A percentile compares a stretch with the other conserved stretches of the same genome.
Evolutionary conservation across 2,329 filamentous ascomycete species (phyloP).

Genomic region (Colletotrichum filicis): DNA sequence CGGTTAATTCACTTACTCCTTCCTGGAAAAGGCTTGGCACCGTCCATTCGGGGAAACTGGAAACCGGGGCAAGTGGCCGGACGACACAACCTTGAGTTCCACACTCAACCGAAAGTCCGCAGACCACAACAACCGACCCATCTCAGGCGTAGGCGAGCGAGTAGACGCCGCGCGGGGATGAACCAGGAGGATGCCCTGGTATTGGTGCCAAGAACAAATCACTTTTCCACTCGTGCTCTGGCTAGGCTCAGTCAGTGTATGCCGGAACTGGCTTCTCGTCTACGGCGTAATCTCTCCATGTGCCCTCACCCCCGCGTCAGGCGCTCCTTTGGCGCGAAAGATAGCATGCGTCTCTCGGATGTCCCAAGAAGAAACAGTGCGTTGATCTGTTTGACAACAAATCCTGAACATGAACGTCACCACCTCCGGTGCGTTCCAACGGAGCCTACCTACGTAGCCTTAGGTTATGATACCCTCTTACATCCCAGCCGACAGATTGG

Average conservation of each 20-base stretch:
- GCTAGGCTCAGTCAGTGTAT: slow-evolving; percentile 8
- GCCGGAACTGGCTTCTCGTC: not conserved
- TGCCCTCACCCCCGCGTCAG: slow-evolving; percentile 12
- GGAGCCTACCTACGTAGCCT: not conserved
- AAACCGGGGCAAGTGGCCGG: slow-evolving; percentile 26
- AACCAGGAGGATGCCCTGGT: slow-evolving; percentile 20
- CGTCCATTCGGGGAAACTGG: slow-evolving; percentile 19
- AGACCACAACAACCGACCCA: slow-evolving; percentile 25
- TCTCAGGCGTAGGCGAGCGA: slow-evolving; percentile 10
- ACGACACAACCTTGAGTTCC: slow-evolving; percentile 14
- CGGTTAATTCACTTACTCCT: slow-evolving; percentile 19
- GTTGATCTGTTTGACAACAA: slow-evolving; percentile 5
- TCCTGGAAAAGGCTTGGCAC: slow-evolving; percentile 30
- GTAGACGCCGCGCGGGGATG: slow-evolving; percentile 6
- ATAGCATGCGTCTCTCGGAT: slow-evolving; percentile 1
- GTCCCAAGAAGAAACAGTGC: slow-evolving; percentile 1
- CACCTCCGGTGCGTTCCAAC: not conserved
- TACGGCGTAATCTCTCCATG: not conserved
- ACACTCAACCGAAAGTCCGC: slow-evolving; percentile 9
- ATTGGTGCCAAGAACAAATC: slow-evolving; percentile 31
- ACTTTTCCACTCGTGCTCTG: not conserved
- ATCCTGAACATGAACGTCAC: not conserved
- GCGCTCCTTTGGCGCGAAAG: slow-evolving; percentile 17
- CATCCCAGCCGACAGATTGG: not conserved
- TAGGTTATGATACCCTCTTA: not conserved